Evolutionary conservation across 768 basidiomycete genomes (phyloP).

Genomic region (Glaciozyma martinii): DNA sequence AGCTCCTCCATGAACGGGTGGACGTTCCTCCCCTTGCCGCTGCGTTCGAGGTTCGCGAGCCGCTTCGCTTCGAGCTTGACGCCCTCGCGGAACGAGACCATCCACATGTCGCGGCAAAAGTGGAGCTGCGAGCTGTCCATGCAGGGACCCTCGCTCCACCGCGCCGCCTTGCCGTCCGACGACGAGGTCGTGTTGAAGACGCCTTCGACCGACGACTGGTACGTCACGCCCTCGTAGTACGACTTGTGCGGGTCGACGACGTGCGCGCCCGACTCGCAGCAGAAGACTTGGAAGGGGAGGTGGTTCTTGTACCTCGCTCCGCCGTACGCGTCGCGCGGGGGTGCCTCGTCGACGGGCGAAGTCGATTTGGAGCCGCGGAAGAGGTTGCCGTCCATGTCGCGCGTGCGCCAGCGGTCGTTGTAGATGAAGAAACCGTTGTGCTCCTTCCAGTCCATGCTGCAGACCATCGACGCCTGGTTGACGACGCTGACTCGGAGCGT

Average conservation of each 20-base stretch:
- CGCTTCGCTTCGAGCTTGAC: conserved; percentile 39
- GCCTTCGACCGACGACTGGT: conserved; percentile 72
- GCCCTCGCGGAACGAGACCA: conserved; percentile 70
- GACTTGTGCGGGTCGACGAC: conserved; percentile 91
- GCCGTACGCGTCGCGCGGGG: conserved; percentile 76
- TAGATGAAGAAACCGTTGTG: conserved; percentile 96
- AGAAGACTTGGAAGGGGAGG: conserved; percentile 96
- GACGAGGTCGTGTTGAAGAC: conserved; percentile 59
- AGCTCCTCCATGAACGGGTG: conserved; percentile 35
- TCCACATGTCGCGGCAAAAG: conserved; percentile 97
- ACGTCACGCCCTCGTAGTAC: conserved; percentile 81
- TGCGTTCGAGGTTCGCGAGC: conserved; percentile 20
- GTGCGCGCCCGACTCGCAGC: conserved; percentile 96
- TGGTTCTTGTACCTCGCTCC: conserved; percentile 78
- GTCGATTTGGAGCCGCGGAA: conserved; percentile 95
- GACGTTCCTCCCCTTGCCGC: conserved; percentile 30
- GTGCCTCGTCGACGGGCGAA: conserved; percentile 78
- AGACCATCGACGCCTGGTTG: conserved; percentile 95
- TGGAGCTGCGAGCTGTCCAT: conserved; percentile 94
- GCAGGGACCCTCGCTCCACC: conserved; percentile 73
- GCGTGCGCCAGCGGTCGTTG: conserved; percentile 96
- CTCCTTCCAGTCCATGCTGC: conserved; percentile 99
- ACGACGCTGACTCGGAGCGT: conserved; percentile 79
- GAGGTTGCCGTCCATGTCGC: conserved; percentile 95
- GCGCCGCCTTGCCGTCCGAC: conserved; percentile 46